phyloP scores from a whole-genome alignment of 345 rosid genomes.

The Hevea brasiliensis region DNA sequence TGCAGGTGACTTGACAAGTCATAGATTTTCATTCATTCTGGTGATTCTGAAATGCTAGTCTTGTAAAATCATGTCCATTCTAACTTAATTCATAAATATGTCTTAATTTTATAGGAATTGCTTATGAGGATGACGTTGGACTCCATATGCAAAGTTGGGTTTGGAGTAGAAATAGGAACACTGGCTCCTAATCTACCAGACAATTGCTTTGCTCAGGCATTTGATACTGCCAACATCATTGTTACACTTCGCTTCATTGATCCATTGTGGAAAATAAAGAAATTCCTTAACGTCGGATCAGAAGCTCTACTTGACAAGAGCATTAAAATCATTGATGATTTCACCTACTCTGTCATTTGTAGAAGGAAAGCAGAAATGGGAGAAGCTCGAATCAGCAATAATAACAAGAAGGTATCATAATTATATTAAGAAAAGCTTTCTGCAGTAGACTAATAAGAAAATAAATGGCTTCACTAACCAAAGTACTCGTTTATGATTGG shows the following conservation, averaged over 20 bases:
- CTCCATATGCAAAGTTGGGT: constrained; percentile 94
- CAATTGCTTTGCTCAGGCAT: constrained; percentile 74
- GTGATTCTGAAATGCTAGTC: neutral
- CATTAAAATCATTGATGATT: constrained; percentile 68
- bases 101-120: constrained; percentile 47
- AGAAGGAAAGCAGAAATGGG: constrained; percentile 67
- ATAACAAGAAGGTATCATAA: constrained; percentile 42
- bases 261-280: constrained; percentile 82
- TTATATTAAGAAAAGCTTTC: neutral
- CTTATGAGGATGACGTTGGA: constrained; percentile 93
- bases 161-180: constrained; percentile 91
- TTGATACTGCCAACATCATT: constrained; percentile 77
- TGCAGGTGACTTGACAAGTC: constrained; percentile 53
- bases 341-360: constrained; percentile 75
- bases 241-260: constrained; percentile 88
- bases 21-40: no score
- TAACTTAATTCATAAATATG: no score
- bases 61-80: neutral
- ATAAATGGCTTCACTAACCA: neutral
- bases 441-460: neutral
- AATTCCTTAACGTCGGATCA: constrained; percentile 67
- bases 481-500: constrained; percentile 3
- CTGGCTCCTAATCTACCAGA: constrained; percentile 68
- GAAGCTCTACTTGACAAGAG: constrained; percentile 84
- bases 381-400: constrained; percentile 34